A percentile compares a stretch with the other conserved stretches of the same genome.
These are phyloP conservation scores for Plasmodium ovale DNA, from an alignment of 169 alveolate genomes.

Conservation along the genomic window DNA sequence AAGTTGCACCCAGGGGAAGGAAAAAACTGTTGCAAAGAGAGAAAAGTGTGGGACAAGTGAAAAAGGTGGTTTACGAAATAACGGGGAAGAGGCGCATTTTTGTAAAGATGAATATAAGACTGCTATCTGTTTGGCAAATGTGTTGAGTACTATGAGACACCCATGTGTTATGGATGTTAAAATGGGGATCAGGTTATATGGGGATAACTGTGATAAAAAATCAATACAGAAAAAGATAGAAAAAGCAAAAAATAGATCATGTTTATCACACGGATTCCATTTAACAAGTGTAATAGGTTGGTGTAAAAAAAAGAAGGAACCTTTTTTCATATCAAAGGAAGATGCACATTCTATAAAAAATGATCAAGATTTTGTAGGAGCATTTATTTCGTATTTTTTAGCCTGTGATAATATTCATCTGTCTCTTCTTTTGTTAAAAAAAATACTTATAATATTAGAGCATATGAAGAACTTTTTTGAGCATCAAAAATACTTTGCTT, in stretches of 20 bases:
- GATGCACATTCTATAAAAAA: constrained; percentile 75
- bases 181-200: constrained; percentile 82
- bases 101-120: constrained; percentile 21
- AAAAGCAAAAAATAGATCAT: constrained; percentile 79
- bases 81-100: neutral
- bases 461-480: constrained; percentile 76
- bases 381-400: constrained; percentile 77
- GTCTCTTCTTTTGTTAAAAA: constrained; percentile 44
- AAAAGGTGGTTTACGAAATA: neutral
- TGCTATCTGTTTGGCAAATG: constrained; percentile 80
- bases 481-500: constrained; percentile 78
- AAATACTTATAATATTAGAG: constrained; percentile 67
- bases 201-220: constrained; percentile 79
- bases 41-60: too few relatives aligned
- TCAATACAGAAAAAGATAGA: constrained; percentile 75
- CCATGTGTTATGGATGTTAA: constrained; percentile 86
- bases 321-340: constrained; percentile 76
- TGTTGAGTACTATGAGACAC: constrained; percentile 77
- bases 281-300: constrained; percentile 82
- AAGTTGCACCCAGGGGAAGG: neutral
- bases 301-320: constrained; percentile 60
- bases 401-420: constrained; percentile 66
- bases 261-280: constrained; percentile 82
- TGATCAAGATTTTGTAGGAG: constrained; percentile 62
- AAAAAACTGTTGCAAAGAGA: too few relatives aligned